Evolutionary conservation across 176 grass and related monocot genomes (phyloP).

Genomic region (Carex kokanica): DNA sequence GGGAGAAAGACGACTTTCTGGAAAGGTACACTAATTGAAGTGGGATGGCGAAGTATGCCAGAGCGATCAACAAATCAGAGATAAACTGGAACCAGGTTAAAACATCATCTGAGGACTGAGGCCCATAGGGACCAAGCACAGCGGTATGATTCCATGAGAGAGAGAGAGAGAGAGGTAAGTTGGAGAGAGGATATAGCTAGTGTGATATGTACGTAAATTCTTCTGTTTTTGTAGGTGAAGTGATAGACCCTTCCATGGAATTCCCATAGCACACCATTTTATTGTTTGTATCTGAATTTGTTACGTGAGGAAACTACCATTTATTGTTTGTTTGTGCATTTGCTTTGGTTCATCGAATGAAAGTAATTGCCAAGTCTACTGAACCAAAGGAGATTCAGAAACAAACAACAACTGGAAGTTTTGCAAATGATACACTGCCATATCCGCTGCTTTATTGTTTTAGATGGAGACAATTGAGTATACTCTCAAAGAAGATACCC

Average conservation of each 20-base stretch:
- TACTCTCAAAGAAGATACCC: too few species aligned
- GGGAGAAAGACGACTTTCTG: conserved; percentile 64
- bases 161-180: too few species aligned
- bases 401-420: background rate
- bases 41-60: conserved; percentile 74
- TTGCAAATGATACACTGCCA: background rate
- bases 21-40: conserved; percentile 85
- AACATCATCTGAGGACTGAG: conserved; percentile 44
- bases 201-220: background rate
- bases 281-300: background rate
- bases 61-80: conserved; percentile 82
- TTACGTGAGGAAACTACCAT: background rate
- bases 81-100: conserved; percentile 66
- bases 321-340: background rate
- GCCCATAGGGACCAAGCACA: conserved; percentile 62
- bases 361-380: background rate
- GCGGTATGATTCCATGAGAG: conserved; percentile 46
- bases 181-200: background rate
- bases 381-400: background rate
- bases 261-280: background rate
- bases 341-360: background rate
- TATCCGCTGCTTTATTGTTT: too few species aligned
- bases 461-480: background rate
- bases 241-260: background rate
- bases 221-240: background rate